Base-by-base conservation (phyloP, 257 asterid genomes). In the Primulina tabacum region DNA sequence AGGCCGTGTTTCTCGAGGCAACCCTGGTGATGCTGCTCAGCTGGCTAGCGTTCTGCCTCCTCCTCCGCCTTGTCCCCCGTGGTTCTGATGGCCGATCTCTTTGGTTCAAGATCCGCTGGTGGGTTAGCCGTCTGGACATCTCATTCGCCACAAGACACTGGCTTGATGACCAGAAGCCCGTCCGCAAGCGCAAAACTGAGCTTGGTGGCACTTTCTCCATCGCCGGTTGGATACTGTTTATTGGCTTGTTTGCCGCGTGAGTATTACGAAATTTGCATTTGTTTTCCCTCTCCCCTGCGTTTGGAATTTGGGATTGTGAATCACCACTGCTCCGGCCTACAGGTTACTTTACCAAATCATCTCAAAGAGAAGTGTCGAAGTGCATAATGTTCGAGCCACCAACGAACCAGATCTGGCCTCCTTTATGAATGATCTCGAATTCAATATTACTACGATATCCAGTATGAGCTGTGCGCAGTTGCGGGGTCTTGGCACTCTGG, bases 171-270 rank as follows among this genome's bases (percentile, higher is more conserved):
- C 95, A 86, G 87, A 79, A 82, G 29, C 85, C 83, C 4, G 86
- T 93, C 67, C 73, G 70, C 82, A 93, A 87, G 85, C 86, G 99
- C 71, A 93, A 93, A 72, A 93, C 99, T 9, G 99, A 93, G 88
- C 92, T 93, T 20, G 99, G 99, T 7, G 99, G 99, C 43, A 65
- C 95, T 60, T 82, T 90, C 82, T 90, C 99, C 34, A 83, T 89
- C 53, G 99, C 96, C 29, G 90, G 91, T 69, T 87, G 95, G 96
- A 87, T 93, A 72, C 89, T 93, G 69, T 93, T 93, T 70, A 77
- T 90, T 71, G 99, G 99, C 11, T 84, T 93, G 77, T 80, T 93
- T 75, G 78, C 97, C 71, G 94, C 96, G 99, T 90, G 82, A 90
- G 97, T 88, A 72, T 68, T 7, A 9, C 62, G 29, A 20, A 18